These are phyloP conservation scores for Powellomyces hirtus DNA, from an alignment of 192 early-diverging fungal species.

Conservation along the genomic window DNA sequence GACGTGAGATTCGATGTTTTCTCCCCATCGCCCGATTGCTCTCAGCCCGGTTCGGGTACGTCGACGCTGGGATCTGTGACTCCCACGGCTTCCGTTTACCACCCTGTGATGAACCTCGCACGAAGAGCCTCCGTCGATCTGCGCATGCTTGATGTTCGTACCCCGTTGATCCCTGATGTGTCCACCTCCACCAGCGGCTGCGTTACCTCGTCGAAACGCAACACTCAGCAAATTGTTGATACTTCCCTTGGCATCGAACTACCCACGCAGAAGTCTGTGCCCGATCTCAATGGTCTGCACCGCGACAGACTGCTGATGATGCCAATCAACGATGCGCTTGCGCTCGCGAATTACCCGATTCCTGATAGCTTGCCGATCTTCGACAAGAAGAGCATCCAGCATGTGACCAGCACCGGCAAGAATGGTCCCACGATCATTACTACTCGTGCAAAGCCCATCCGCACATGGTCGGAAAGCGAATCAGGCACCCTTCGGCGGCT, in stretches of 20 bases:
- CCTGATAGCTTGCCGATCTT: not conserved
- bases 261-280: not conserved
- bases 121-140: slow-evolving; percentile 20
- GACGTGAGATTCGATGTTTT: slow-evolving; percentile 12
- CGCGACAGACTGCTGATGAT: not conserved
- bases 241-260: not conserved
- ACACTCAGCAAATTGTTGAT: not conserved
- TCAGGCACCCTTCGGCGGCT: too few relatives aligned
- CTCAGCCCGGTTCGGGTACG: not conserved
- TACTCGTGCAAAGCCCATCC: too few relatives aligned
- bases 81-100: not conserved
- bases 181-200: not conserved
- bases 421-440: too few relatives aligned
- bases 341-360: not conserved
- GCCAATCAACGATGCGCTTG: not conserved
- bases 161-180: not conserved
- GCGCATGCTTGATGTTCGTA: slow-evolving; percentile 23
- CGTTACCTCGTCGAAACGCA: not conserved
- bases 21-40: not conserved
- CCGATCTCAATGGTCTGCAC: not conserved
- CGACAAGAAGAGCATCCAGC: not conserved
- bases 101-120: not conserved
- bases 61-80: not conserved
- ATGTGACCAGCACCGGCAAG: not conserved
- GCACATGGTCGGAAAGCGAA: too few relatives aligned